Percentiles rank a stretch among this genome's conserved stretches.
These are phyloP conservation scores for Cystobasidium ongulense DNA, from an alignment of 768 basidiomycete genomes.

Conservation along the genomic window DNA sequence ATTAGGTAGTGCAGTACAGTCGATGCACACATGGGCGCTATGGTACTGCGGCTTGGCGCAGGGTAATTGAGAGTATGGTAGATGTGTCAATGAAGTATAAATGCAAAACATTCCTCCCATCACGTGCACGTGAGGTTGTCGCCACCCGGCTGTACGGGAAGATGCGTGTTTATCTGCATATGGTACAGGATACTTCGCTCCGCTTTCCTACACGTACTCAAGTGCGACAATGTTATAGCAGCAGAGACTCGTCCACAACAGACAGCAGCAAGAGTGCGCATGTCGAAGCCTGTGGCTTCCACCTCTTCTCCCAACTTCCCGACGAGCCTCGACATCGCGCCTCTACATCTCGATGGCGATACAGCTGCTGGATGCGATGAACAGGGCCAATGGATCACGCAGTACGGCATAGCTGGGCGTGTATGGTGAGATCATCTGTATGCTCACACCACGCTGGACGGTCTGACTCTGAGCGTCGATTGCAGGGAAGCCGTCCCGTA, in stretches of 20 bases:
- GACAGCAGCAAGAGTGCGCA: too few relatives aligned
- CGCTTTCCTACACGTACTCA: too few relatives aligned
- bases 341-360: background rate
- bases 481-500: slow-evolving; percentile 26
- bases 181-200: too few relatives aligned
- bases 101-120: too few relatives aligned
- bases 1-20: background rate
- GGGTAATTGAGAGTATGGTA: too few relatives aligned
- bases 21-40: background rate
- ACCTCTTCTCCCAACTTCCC: background rate
- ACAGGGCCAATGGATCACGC: background rate
- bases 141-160: too few relatives aligned
- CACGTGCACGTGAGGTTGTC: too few relatives aligned
- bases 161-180: too few relatives aligned
- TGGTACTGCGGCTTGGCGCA: background rate
- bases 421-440: slow-evolving; percentile 3
- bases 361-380: background rate
- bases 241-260: background rate
- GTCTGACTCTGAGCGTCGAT: background rate
- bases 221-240: too few relatives aligned
- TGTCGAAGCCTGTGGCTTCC: too few relatives aligned
- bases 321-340: background rate
- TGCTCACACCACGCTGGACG: background rate
- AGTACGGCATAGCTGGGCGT: slow-evolving; percentile 27
- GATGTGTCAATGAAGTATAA: too few relatives aligned